These are phyloP conservation scores for Crithidia expoeki DNA, from an alignment of 208 protist genomes.

Conservation along the genomic window DNA sequence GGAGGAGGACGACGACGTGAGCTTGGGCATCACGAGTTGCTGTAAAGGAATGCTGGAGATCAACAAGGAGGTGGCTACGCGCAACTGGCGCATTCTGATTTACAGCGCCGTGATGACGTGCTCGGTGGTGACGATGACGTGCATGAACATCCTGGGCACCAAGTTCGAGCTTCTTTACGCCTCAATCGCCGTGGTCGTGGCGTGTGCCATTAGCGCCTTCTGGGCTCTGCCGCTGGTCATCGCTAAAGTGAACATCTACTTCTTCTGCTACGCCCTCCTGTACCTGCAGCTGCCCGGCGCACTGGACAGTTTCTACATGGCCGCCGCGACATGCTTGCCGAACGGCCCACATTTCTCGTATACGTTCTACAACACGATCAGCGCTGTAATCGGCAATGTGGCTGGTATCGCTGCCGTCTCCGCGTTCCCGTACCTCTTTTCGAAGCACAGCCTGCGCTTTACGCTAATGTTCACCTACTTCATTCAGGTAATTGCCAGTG, in stretches of 20 bases:
- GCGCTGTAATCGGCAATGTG: constrained; percentile 52
- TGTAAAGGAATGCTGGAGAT: constrained; percentile 55
- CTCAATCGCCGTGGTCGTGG: constrained; percentile 39
- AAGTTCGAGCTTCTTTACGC: constrained; percentile 40
- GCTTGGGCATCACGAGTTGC: constrained; percentile 24
- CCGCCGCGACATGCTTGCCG: constrained; percentile 39
- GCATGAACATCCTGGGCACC: constrained; percentile 46
- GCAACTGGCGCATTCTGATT: constrained; percentile 58
- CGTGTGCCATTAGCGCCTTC: constrained; percentile 50
- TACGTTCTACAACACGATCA: constrained; percentile 71
- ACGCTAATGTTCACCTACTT: constrained; percentile 66
- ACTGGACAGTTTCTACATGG: constrained; percentile 70
- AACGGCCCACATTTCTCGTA: constrained; percentile 70
- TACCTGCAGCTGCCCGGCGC: constrained; percentile 70
- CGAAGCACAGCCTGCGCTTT: constrained; percentile 69
- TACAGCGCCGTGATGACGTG: constrained; percentile 57
- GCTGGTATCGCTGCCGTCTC: constrained; percentile 64
- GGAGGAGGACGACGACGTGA: constrained; percentile 6
- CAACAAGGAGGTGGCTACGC: constrained; percentile 59
- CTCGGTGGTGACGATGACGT: constrained; percentile 47
- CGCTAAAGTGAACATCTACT: constrained; percentile 71
- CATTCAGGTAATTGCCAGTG: constrained; percentile 53
- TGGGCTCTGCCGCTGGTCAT: constrained; percentile 67
- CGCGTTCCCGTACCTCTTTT: constrained; percentile 68
- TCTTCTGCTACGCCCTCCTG: constrained; percentile 53